These are phyloP conservation scores for Immersiporthe knoxdaviesiana DNA, from an alignment of 2,329 filamentous ascomycete species.

Conservation along the genomic window DNA sequence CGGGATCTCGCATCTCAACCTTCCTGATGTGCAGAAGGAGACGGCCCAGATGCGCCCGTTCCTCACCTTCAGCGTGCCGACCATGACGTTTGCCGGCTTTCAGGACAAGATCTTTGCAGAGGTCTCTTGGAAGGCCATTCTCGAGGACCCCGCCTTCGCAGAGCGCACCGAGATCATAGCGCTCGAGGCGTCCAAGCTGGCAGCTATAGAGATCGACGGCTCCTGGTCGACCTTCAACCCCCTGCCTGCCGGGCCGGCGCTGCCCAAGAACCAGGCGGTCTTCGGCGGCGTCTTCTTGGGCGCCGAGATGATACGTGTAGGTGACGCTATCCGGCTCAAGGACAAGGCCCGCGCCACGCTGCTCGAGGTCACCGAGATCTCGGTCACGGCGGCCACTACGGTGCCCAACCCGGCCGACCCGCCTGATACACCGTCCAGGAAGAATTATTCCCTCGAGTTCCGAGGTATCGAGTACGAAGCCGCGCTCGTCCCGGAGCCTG, in stretches of 20 bases:
- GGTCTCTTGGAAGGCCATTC: slow-evolving; percentile 38
- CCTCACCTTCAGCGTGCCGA: slow-evolving; percentile 43
- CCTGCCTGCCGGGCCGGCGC: slow-evolving; percentile 29
- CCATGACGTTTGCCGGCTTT: slow-evolving; percentile 33
- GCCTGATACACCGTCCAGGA: slow-evolving; percentile 12
- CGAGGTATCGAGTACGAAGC: slow-evolving; percentile 28
- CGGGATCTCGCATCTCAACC: slow-evolving; percentile 35
- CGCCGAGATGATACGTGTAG: slow-evolving; percentile 41
- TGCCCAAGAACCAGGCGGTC: slow-evolving; percentile 29
- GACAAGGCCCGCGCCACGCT: slow-evolving; percentile 24
- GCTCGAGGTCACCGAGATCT: slow-evolving; percentile 35
- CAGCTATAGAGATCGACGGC: slow-evolving; percentile 41
- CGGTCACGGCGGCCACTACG: slow-evolving; percentile 20
- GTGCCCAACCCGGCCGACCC: slow-evolving; percentile 31
- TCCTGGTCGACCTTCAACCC: slow-evolving; percentile 41
- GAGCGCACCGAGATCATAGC: slow-evolving; percentile 33
- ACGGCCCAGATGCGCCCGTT: slow-evolving; percentile 41
- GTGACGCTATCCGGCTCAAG: slow-evolving; percentile 41
- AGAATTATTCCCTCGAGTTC: slow-evolving; percentile 21
- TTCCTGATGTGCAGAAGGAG: slow-evolving; percentile 32
- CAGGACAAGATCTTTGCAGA: slow-evolving; percentile 35
- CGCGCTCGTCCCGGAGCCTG: slow-evolving; percentile 22
- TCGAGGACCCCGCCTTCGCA: slow-evolving; percentile 29
- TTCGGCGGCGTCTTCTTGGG: slow-evolving; percentile 42
- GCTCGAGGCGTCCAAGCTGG: slow-evolving; percentile 45